phyloP scores from a whole-genome alignment of 192 early-diverging fungal genomes.

The Diversispora epigaea region DNA sequence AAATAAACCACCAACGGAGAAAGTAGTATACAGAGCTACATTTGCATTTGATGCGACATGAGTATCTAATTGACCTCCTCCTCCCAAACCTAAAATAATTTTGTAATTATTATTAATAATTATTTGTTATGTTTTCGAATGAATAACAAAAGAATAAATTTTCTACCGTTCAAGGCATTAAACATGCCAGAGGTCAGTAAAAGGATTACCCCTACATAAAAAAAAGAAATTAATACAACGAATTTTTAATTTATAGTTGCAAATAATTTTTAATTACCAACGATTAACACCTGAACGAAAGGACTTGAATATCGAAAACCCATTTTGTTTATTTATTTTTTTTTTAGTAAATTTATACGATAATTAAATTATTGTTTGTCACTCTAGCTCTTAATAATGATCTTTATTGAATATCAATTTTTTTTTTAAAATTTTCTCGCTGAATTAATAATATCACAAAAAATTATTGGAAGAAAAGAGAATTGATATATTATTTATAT shows the following conservation, averaged over 20 bases:
- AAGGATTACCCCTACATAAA: background rate
- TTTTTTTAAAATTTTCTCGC: too few relatives aligned
- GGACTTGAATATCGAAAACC: conserved; percentile 21
- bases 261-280: conserved; percentile 12
- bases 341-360: too few relatives aligned
- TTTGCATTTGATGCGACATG: conserved; percentile 69
- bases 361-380: too few relatives aligned
- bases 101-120: background rate
- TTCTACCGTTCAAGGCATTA: conserved; percentile 28
- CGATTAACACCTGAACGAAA: conserved; percentile 16
- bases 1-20: conserved; percentile 73
- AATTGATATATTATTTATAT: too few relatives aligned
- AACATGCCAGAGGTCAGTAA: conserved; percentile 25
- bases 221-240: background rate
- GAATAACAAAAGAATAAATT: background rate
- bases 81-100: conserved; percentile 61
- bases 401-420: too few relatives aligned
- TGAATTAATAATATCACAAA: too few relatives aligned
- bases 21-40: conserved; percentile 75
- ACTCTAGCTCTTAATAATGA: too few relatives aligned
- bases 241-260: background rate
- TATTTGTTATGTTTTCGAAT: too few relatives aligned
- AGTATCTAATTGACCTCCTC: conserved; percentile 62
- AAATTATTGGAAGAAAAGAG: too few relatives aligned
- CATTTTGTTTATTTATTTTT: too few relatives aligned